Evolutionary conservation across 495 filamentous ascomycete species (phyloP).

Genomic region (Aspergillus saccharolyticus): DNA sequence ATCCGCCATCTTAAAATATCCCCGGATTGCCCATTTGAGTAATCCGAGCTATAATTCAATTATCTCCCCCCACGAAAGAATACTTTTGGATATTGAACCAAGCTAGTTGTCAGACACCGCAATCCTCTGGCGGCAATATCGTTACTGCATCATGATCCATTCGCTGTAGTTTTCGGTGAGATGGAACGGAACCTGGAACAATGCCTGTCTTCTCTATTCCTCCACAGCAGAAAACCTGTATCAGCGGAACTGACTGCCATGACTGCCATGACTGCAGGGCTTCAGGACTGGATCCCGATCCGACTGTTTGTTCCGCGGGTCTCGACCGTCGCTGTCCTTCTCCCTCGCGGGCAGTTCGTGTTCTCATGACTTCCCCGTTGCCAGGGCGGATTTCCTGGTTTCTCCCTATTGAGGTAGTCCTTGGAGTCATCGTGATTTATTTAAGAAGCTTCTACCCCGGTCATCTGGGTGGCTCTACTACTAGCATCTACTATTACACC

Average conservation of each 20-base stretch:
- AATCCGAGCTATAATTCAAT: neutral
- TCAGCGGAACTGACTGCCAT: conserved; percentile 4
- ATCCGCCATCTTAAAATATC: neutral
- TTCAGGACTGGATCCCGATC: no score
- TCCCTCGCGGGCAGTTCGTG: conserved; percentile 11
- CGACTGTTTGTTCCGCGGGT: conserved; percentile 16
- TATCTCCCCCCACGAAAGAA: no score
- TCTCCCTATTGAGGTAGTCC: neutral
- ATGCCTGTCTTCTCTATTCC: no score
- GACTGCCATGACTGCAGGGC: conserved; percentile 3
- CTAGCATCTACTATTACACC: neutral
- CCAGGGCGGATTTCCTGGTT: neutral
- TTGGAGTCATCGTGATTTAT: conserved; percentile 14
- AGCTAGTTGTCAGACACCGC: neutral
- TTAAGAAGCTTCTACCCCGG: neutral
- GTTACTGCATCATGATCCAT: conserved; percentile 6
- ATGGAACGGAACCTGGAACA: no score
- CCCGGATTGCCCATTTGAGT: neutral
- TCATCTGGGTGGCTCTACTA: no score
- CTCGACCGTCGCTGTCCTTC: conserved; percentile 13
- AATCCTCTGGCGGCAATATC: neutral
- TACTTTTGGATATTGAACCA: no score
- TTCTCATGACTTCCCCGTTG: conserved; percentile 14
- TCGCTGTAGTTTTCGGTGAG: no score
- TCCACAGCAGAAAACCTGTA: no score